Percentiles rank a stretch among this genome's conserved stretches.
Evolutionary conservation across 2,329 filamentous ascomycete genomes (phyloP).

Genomic region (Aureobasidium vineae): DNA sequence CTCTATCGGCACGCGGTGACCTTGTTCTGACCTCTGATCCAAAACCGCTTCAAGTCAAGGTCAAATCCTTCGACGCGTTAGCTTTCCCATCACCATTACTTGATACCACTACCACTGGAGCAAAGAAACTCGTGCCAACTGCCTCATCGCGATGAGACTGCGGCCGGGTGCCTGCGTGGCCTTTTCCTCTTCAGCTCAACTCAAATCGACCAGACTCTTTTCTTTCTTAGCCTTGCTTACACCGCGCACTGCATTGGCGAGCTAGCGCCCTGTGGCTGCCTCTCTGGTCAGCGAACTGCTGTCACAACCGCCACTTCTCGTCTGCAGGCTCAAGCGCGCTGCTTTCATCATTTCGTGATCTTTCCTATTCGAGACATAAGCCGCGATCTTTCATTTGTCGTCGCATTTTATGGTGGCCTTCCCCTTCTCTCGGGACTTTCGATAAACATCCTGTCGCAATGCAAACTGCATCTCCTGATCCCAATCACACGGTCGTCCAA

Average conservation of each 20-base stretch:
- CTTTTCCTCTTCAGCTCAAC: not conserved
- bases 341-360: not conserved
- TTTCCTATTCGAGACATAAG: not conserved
- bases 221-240: slow-evolving; percentile 20
- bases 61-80: slow-evolving; percentile 12
- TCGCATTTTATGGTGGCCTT: not conserved
- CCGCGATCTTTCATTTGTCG: not conserved
- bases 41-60: not conserved
- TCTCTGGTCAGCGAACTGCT: not conserved
- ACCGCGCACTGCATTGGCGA: slow-evolving; percentile 2
- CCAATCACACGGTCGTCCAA: not conserved
- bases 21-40: slow-evolving; percentile 2
- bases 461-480: not conserved
- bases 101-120: not conserved
- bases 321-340: not conserved
- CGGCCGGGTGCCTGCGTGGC: not conserved
- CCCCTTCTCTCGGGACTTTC: too few relatives aligned
- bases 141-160: not conserved
- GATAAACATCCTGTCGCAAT: not conserved
- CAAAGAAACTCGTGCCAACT: slow-evolving; percentile 14
- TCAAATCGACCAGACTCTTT: not conserved
- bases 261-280: slow-evolving; percentile 1
- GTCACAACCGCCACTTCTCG: not conserved
- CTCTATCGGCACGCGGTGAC: not conserved
- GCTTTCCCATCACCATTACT: slow-evolving; percentile 13